Percentiles rank a stretch among this genome's conserved stretches.
Conservation (phyloP, 192 early-diverging fungal genomes). For the Radiomyces spectabilis region DNA sequence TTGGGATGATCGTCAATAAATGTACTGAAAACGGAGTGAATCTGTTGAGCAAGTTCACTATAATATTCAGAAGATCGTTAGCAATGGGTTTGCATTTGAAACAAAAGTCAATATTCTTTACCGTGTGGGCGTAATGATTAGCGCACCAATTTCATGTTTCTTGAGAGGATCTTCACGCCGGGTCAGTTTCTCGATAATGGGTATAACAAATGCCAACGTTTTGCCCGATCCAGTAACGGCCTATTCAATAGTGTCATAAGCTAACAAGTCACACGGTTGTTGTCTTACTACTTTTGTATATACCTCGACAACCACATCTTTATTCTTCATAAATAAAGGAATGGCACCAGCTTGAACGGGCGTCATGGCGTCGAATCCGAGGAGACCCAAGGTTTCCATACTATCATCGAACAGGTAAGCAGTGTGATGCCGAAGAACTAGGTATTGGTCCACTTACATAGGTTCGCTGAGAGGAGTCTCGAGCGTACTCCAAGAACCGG, state of each 20-base stretch:
- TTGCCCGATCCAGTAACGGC: slow-evolving; percentile 97
- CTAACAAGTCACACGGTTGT: neutral
- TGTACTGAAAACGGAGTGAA: slow-evolving; percentile 59
- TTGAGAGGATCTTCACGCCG: slow-evolving; percentile 50
- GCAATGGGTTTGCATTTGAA: neutral
- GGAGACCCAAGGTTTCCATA: slow-evolving; percentile 46
- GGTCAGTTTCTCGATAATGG: slow-evolving; percentile 82
- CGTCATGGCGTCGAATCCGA: slow-evolving; percentile 85
- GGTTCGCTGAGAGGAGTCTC: slow-evolving; percentile 11
- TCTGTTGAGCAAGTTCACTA: slow-evolving; percentile 86
- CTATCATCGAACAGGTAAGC: slow-evolving; percentile 13
- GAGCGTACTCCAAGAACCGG: slow-evolving; percentile 19
- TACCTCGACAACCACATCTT: slow-evolving; percentile 94
- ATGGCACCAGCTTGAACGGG: slow-evolving; percentile 91
- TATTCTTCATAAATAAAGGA: slow-evolving; percentile 84
- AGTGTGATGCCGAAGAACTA: neutral
- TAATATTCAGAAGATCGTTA: neutral
- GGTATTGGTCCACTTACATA: slow-evolving; percentile 23
- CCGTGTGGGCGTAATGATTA: slow-evolving; percentile 84
- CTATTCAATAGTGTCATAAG: slow-evolving; percentile 15
- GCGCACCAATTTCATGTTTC: slow-evolving; percentile 75
- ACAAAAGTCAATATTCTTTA: slow-evolving; percentile 1
- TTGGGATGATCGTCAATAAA: slow-evolving; percentile 47
- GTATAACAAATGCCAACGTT: slow-evolving; percentile 87
- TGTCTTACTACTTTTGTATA: neutral